A percentile compares a stretch with the other conserved stretches of the same genome.
Evolutionary conservation across 768 basidiomycete genomes (phyloP).

Genomic region (Lactarius trivialis): DNA sequence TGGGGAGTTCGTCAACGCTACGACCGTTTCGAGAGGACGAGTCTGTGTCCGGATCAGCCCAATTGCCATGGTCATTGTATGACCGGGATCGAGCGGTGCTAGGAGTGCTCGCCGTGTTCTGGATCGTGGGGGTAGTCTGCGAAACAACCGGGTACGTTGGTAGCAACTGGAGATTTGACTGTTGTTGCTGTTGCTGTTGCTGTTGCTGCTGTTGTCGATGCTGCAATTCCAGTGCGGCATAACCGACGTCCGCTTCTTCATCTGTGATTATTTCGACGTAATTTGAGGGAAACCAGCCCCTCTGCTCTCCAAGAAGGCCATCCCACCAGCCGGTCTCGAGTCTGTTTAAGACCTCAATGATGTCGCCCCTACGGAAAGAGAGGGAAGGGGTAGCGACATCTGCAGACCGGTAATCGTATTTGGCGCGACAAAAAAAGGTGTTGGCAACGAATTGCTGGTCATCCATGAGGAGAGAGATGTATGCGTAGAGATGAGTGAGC

Average conservation of each 20-base stretch:
- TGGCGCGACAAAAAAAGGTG: slow-evolving; percentile 82
- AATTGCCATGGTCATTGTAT: slow-evolving; percentile 45
- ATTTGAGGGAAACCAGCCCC: slow-evolving; percentile 98
- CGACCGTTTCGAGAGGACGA: slow-evolving; percentile 31
- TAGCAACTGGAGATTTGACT: slow-evolving; percentile 2
- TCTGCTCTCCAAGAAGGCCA: slow-evolving; percentile 78
- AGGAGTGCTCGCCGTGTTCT: slow-evolving; percentile 35
- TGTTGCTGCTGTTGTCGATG: slow-evolving; percentile 19
- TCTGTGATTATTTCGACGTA: slow-evolving; percentile 78
- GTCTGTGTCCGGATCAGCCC: slow-evolving; percentile 45
- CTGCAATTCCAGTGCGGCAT: slow-evolving; percentile 42
- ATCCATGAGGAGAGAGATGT: slow-evolving; percentile 13
- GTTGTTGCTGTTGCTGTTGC: slow-evolving; percentile 16
- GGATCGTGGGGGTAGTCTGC: slow-evolving; percentile 28
- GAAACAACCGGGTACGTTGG: slow-evolving; percentile 3
- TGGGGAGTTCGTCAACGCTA: slow-evolving; percentile 30
- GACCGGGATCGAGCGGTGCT: slow-evolving; percentile 21
- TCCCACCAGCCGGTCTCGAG: slow-evolving; percentile 99
- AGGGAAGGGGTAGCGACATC: slow-evolving; percentile 69
- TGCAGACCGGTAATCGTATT: slow-evolving; percentile 86
- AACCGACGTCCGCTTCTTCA: slow-evolving; percentile 68
- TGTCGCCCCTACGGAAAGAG: slow-evolving; percentile 77
- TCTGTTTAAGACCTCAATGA: slow-evolving; percentile 89
- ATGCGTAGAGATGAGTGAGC: not conserved
- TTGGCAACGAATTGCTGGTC: slow-evolving; percentile 52